Conservation (phyloP, 179 eudicot species). For the Gypsophila paniculata region DNA sequence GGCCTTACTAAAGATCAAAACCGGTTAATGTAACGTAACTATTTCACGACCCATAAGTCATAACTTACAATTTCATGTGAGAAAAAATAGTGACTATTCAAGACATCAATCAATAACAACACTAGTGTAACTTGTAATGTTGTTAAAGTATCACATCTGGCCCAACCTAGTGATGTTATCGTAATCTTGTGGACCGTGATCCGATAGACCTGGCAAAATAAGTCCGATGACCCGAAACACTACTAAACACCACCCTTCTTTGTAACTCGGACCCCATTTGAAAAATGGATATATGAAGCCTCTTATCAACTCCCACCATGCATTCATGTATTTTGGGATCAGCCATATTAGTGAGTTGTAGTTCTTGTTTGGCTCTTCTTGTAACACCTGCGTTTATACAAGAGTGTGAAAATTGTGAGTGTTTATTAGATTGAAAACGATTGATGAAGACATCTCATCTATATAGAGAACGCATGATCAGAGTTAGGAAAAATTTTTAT, state of each 20-base stretch:
- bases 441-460: too few species aligned
- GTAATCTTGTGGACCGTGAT: conserved; percentile 50
- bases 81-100: too few species aligned
- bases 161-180: conserved; percentile 39
- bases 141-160: not conserved
- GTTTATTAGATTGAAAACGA: too few species aligned
- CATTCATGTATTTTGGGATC: conserved; percentile 38
- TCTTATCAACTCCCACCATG: conserved; percentile 48
- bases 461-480: too few species aligned
- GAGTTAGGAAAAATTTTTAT: too few species aligned
- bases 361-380: conserved; percentile 53
- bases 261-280: conserved; percentile 35
- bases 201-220: conserved; percentile 38
- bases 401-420: not conserved
- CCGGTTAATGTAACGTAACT: too few species aligned
- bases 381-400: conserved; percentile 16
- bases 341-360: conserved; percentile 36
- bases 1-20: too few species aligned
- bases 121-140: too few species aligned
- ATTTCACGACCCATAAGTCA: too few species aligned
- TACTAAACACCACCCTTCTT: conserved; percentile 38
- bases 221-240: conserved; percentile 36
- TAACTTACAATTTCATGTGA: too few species aligned
- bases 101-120: too few species aligned
- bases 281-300: conserved; percentile 33